These are phyloP conservation scores for Daldinia childiae DNA, from an alignment of 495 filamentous ascomycete genomes.

Conservation along the genomic window DNA sequence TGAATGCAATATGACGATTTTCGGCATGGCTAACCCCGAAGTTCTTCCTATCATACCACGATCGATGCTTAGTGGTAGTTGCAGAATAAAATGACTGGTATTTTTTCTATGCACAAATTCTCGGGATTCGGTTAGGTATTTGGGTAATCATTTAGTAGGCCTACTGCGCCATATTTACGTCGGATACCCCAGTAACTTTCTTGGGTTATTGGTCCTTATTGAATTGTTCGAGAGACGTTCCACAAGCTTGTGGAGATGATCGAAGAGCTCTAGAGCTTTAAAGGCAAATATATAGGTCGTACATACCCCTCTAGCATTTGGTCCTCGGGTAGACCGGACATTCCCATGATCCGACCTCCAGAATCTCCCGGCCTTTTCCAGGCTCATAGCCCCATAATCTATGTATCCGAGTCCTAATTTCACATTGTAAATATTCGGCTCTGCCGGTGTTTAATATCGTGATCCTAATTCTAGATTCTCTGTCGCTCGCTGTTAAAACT, in stretches of 20 bases:
- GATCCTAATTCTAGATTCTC: neutral
- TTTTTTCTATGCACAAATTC: neutral
- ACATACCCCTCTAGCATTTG: neutral
- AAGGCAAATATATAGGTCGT: neutral
- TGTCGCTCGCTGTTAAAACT: neutral
- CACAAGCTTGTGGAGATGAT: neutral
- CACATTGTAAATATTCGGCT: neutral
- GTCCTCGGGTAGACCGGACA: no score
- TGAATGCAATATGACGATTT: neutral
- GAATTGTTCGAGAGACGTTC: neutral
- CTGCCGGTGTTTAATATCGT: neutral
- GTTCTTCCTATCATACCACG: neutral
- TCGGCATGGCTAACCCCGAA: neutral
- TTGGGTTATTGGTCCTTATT: neutral
- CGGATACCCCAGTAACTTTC: neutral
- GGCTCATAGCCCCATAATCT: neutral
- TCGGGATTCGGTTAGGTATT: neutral
- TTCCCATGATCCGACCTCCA: neutral
- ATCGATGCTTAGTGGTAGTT: neutral
- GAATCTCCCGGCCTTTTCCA: neutral
- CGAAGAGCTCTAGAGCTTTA: neutral
- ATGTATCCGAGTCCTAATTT: neutral
- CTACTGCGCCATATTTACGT: neutral
- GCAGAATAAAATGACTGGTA: neutral
- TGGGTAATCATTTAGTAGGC: neutral